phyloP scores from a whole-genome alignment of 1,284 basidiomycete genomes.

The Anthracocystis panici-leucophaei region DNA sequence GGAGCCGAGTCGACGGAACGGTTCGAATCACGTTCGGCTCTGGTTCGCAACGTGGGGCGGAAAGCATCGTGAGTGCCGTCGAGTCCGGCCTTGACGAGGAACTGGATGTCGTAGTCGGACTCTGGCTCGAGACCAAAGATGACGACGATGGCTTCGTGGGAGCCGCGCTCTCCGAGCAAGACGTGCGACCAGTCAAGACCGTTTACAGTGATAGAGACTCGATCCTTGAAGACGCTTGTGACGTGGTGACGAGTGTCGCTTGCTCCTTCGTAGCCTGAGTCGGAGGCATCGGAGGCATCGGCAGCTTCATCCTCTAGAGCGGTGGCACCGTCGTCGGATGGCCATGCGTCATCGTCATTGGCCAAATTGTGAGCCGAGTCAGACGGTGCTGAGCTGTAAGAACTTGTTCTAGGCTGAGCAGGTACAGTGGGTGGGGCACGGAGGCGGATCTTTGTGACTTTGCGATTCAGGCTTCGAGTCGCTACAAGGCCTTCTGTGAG shows the following conservation, averaged over 20 bases:
- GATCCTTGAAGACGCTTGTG: constrained; percentile 50
- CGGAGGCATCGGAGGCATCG: constrained; percentile 51
- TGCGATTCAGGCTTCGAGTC: constrained; percentile 54
- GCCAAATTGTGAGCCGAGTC: constrained; percentile 40
- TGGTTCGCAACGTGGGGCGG: constrained; percentile 32
- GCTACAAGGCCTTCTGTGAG: constrained; percentile 53
- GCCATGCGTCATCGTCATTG: constrained; percentile 53
- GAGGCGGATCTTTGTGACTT: constrained; percentile 54
- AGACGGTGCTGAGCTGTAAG: constrained; percentile 39
- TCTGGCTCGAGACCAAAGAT: constrained; percentile 60
- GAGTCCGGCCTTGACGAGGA: constrained; percentile 50
- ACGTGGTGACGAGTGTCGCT: constrained; percentile 29
- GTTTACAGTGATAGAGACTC: constrained; percentile 57
- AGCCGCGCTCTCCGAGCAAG: constrained; percentile 54
- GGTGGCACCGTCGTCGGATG: constrained; percentile 53
- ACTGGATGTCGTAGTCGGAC: constrained; percentile 55
- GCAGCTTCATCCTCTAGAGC: constrained; percentile 53
- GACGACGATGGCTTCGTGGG: constrained; percentile 63
- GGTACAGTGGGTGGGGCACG: constrained; percentile 36
- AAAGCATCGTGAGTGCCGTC: constrained; percentile 36
- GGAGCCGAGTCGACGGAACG: constrained; percentile 30
- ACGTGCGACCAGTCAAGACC: constrained; percentile 60
- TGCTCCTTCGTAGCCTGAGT: constrained; percentile 43
- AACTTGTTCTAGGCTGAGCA: constrained; percentile 39
- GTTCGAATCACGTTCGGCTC: constrained; percentile 38